Conservation (phyloP, 2,329 filamentous ascomycete species). For the Ophiostoma tasmaniense region DNA sequence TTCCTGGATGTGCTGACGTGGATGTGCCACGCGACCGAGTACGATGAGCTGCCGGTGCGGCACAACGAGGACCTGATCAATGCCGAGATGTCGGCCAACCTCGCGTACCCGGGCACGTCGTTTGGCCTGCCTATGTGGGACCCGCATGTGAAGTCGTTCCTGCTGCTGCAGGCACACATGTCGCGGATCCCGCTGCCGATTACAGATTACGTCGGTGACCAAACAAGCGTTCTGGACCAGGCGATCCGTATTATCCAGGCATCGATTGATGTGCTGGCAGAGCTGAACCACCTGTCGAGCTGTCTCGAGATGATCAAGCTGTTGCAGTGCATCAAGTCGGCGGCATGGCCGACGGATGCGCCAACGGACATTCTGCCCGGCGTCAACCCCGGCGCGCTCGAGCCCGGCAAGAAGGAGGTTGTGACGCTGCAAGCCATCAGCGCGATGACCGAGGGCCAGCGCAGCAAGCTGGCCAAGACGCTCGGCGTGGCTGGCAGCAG, state of each 20-base stretch:
- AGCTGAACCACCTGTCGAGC: conserved; percentile 72
- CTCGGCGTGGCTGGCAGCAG: conserved; percentile 41
- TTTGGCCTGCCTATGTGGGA: conserved; percentile 92
- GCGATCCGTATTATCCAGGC: conserved; percentile 96
- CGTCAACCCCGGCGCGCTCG: conserved; percentile 31
- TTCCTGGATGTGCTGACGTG: conserved; percentile 80
- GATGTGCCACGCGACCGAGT: conserved; percentile 91
- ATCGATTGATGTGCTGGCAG: conserved; percentile 84
- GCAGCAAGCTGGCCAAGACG: conserved; percentile 39
- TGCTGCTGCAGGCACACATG: conserved; percentile 92
- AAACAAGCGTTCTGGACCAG: conserved; percentile 83
- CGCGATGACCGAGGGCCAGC: conserved; percentile 28
- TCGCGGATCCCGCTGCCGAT: conserved; percentile 87
- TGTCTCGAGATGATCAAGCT: conserved; percentile 75
- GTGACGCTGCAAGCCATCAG: conserved; percentile 34
- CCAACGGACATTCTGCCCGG: conserved; percentile 73
- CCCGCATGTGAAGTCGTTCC: conserved; percentile 91
- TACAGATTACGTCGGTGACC: conserved; percentile 92
- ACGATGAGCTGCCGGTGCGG: conserved; percentile 92
- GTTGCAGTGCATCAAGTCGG: conserved; percentile 86
- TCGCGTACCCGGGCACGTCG: conserved; percentile 53
- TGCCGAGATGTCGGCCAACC: conserved; percentile 71
- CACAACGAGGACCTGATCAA: conserved; percentile 99
- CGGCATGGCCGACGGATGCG: conserved; percentile 79
- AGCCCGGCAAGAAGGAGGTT: not conserved